Conservation (phyloP, 2,329 filamentous ascomycete genomes). For the Zymoseptoria brevis region DNA sequence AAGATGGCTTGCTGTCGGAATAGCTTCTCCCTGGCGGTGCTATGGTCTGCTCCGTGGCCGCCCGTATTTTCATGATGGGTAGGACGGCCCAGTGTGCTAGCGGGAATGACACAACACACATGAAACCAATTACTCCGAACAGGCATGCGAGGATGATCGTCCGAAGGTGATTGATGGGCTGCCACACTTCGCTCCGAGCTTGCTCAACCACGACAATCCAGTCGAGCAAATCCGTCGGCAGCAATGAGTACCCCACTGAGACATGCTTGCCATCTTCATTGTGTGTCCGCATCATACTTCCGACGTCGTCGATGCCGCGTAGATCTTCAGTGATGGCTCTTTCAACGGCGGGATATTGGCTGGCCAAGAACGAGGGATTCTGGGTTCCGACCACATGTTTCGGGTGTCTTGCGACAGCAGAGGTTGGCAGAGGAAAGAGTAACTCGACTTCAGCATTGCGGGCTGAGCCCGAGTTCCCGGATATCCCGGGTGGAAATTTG, state of each 20-base stretch:
- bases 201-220: conserved; percentile 82
- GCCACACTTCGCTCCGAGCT: conserved; percentile 63
- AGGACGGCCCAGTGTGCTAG: conserved; percentile 74
- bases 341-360: conserved; percentile 55
- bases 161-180: conserved; percentile 65
- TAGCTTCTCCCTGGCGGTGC: conserved; percentile 21
- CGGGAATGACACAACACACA: conserved; percentile 65
- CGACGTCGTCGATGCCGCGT: conserved; percentile 51
- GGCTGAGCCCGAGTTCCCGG: conserved; percentile 21
- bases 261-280: conserved; percentile 67
- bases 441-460: conserved; percentile 21
- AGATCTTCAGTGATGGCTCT: conserved; percentile 48
- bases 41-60: conserved; percentile 55
- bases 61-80: conserved; percentile 68
- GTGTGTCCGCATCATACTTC: conserved; percentile 50
- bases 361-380: conserved; percentile 51
- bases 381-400: conserved; percentile 30
- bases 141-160: conserved; percentile 77
- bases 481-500: conserved; percentile 31
- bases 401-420: conserved; percentile 22
- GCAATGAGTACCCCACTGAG: conserved; percentile 71
- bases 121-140: conserved; percentile 66
- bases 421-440: conserved; percentile 24
- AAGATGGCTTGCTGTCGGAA: conserved; percentile 21
- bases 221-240: conserved; percentile 60